Percentiles rank a stretch among this genome's conserved stretches.
These are phyloP conservation scores for Lachnellula hyalina DNA, from an alignment of 2,329 filamentous ascomycete species.

Conservation along the genomic window DNA sequence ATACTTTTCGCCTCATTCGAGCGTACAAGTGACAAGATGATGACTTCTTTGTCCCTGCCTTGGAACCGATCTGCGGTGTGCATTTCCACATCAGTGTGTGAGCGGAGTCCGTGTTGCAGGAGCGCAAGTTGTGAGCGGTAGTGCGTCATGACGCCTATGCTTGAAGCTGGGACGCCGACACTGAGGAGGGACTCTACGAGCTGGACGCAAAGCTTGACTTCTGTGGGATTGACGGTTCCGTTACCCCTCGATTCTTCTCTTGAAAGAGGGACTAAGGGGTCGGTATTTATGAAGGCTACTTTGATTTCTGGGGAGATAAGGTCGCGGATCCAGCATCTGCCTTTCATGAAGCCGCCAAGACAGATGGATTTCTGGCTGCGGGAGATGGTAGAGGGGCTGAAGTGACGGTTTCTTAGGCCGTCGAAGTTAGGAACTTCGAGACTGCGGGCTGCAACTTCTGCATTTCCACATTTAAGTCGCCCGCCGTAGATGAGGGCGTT, in stretches of 20 bases:
- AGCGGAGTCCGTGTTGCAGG: constrained; percentile 66
- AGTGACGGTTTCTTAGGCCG: constrained; percentile 55
- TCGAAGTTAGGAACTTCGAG: constrained; percentile 63
- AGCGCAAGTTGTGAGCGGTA: constrained; percentile 89
- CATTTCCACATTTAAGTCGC: constrained; percentile 80
- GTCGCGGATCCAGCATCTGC: constrained; percentile 69
- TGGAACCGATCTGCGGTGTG: constrained; percentile 97
- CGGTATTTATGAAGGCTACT: constrained; percentile 86
- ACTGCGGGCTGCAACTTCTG: constrained; percentile 63
- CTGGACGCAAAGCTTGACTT: constrained; percentile 72
- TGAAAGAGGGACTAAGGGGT: constrained; percentile 58
- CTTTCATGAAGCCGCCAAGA: constrained; percentile 33
- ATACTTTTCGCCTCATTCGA: constrained; percentile 78
- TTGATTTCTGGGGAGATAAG: constrained; percentile 65
- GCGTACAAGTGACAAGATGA: constrained; percentile 81
- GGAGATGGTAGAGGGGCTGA: constrained; percentile 40
- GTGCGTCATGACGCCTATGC: constrained; percentile 94
- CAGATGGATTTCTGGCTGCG: constrained; percentile 50
- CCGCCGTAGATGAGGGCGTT: constrained; percentile 94
- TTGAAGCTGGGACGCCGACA: constrained; percentile 65
- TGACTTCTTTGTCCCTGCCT: constrained; percentile 88
- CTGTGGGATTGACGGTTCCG: constrained; percentile 82
- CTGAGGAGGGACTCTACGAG: constrained; percentile 74
- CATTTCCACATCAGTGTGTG: constrained; percentile 70
- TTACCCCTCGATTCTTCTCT: constrained; percentile 74